phyloP scores from a whole-genome alignment of 1,284 basidiomycete genomes.

The Microbotryum lychnidis-dioicae region DNA sequence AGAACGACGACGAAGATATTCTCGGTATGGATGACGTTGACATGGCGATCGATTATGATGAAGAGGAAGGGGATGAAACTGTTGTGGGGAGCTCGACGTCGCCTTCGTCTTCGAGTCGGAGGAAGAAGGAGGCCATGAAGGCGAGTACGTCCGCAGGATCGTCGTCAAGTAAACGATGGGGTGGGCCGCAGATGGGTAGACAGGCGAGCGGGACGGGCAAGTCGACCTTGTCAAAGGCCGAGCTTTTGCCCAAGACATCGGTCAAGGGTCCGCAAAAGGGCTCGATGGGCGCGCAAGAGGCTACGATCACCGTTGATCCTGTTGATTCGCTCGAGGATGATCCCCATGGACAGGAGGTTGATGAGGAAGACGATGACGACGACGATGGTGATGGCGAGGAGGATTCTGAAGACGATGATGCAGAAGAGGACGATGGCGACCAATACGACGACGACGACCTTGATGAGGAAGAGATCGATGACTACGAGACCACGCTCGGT shows the following conservation, averaged over 20 bases:
- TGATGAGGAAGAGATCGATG: conserved; percentile 19
- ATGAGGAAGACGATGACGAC: conserved; percentile 15
- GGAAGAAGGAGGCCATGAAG: not conserved
- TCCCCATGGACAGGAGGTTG: conserved; percentile 9
- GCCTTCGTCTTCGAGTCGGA: too few relatives aligned
- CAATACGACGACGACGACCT: conserved; percentile 9
- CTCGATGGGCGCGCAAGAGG: conserved; percentile 15
- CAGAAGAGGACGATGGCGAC: conserved; percentile 24
- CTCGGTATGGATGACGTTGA: conserved; percentile 4
- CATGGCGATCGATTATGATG: conserved; percentile 7
- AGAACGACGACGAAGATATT: conserved; percentile 4
- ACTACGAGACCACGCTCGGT: conserved; percentile 25
- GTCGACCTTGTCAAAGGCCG: conserved; percentile 35
- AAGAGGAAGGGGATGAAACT: not conserved
- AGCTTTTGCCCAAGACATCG: conserved; percentile 66
- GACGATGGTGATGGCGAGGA: conserved; percentile 8
- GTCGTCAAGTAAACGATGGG: not conserved
- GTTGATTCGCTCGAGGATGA: conserved; percentile 46
- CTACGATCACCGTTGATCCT: conserved; percentile 26
- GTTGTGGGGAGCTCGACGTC: too few relatives aligned
- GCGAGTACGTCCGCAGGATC: not conserved
- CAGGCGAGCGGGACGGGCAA: not conserved
- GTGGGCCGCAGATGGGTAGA: not conserved
- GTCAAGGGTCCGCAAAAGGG: conserved; percentile 41
- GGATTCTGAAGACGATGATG: conserved; percentile 12